Base-by-base conservation (phyloP, 441 rosid species). In the Jatropha multifida region DNA sequence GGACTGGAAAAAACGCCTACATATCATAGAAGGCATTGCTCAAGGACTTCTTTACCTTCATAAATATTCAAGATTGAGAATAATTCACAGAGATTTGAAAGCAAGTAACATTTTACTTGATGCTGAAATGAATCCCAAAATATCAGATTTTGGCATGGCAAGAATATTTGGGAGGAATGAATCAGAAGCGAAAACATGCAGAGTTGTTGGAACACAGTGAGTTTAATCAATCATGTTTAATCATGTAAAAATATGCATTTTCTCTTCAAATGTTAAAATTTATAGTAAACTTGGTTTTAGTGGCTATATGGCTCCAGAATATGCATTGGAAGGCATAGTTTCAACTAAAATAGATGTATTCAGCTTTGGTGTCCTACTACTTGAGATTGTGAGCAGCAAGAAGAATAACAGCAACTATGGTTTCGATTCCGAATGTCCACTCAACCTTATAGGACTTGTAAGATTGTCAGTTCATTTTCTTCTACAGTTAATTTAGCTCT, bases 1-100 rank as follows among this genome's bases (percentile, higher is more conserved):
- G n/a, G n/a, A 76, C 64, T 76, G 80, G 83, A 41, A 64, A 5
- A 64, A 38, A 68, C 64, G 73, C 10, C n/a, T 73, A 8, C 63
- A 51, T 14, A 68, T 76, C 44, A 76, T 80, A 12, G 74, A 72
- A 63, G 77, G 83, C 20, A 80, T 80, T 12, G 77, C 75, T 37
- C 83, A 73, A 48, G 80, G 80, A 40, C 80, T 80, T 64, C 77
- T 80, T 48, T 80, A 80, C 38, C 80, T 80, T n/a, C 83, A 76
- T 17, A 73, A 80, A 32, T 73, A 69, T 69, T 80, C 79, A 15
- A 72, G 80, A 59, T 49, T 80, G 32, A 76, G 46, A 51, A 71
- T 80, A 42, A 73, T 80, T 32, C 83, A 80, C 11, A 73, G 75
- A 69, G 83, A 80, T 20, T 27, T 76, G 51, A 80, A 76, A 65